Base-by-base conservation (phyloP, 306 rosid species). In the Rosa rugosa region DNA sequence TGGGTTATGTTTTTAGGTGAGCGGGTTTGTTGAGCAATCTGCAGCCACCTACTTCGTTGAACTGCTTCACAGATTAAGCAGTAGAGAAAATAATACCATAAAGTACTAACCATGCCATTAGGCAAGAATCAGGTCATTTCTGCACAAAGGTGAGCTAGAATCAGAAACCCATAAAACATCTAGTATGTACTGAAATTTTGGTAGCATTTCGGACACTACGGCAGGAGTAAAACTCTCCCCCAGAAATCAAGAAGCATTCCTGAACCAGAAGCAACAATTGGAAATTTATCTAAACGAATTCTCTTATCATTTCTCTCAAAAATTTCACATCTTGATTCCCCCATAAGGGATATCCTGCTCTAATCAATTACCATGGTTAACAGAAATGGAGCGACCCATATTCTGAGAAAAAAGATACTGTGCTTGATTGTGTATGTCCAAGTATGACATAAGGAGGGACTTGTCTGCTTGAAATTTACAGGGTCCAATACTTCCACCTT, bases 401-500 rank as follows among this genome's bases (percentile, higher is more conserved):
- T 75, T 44, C 57, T 42, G 42, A 27, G 70, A 42, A 5, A 2
- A 38, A 42, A 13, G 16, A 13, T 44, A 41, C 13, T 18, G 27
- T 46, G 57, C 17, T 60, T 16, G 18, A 75, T 20, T 8, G 20
- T n/a, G 36, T 14, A 56, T 59, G 42, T 41, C 69, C 69, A 27
- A 11, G 69, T 2, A 44, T 25, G 31, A 59, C 69, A 16, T 7
- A 75, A 60, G 56, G 11, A 18, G 31, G 3, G 66, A 34, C 27
- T 40, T 31, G 23, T 10, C 60, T 31, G 25, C 45, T 75, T 67
- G 57, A 36, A 49, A 47, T 63, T 60, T 54, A 14, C 45, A 2
- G 69, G 74, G 64, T 62, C 76, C 51, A 36, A 72, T 60, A 62
- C 67, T 12, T 63, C 54, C n/a, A 46, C 42, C 11, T 38, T 56